Evolutionary conservation across 2,329 filamentous ascomycete species (phyloP).

Genomic region (Pseudogymnoascus sp.): DNA sequence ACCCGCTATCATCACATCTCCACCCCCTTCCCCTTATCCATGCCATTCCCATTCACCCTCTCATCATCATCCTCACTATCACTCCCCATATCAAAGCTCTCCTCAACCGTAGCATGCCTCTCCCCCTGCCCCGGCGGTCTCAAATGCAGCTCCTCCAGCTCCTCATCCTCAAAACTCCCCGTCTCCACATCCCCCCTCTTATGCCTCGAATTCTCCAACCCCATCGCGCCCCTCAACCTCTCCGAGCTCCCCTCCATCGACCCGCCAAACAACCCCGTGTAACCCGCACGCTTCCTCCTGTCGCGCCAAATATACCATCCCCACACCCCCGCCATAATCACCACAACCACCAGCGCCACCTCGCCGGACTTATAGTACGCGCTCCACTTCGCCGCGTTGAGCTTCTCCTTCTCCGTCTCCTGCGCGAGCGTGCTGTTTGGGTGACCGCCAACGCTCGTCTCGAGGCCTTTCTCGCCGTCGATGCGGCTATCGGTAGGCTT

Average conservation of each 20-base stretch:
- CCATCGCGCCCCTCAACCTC: conserved; percentile 24
- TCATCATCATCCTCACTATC: conserved; percentile 45
- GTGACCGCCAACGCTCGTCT: conserved; percentile 58
- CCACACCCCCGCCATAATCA: conserved; percentile 53
- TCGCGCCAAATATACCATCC: conserved; percentile 57
- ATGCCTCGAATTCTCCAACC: conserved; percentile 39
- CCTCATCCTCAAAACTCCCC: conserved; percentile 57
- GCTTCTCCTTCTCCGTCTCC: conserved; percentile 51
- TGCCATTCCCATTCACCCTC: conserved; percentile 18
- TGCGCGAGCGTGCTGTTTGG: conserved; percentile 58
- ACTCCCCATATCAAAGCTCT: conserved; percentile 48
- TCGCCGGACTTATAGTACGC: conserved; percentile 67
- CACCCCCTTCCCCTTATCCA: conserved; percentile 14
- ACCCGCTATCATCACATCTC: conserved; percentile 15
- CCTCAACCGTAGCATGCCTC: conserved; percentile 25
- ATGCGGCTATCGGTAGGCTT: conserved; percentile 57
- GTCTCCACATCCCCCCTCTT: conserved; percentile 49
- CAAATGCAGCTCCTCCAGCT: conserved; percentile 51
- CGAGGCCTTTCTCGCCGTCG: conserved; percentile 58
- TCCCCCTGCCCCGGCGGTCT: conserved; percentile 25
- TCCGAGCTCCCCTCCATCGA: conserved; percentile 23
- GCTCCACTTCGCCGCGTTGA: conserved; percentile 59
- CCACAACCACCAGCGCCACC: conserved; percentile 57
- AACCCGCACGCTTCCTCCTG: conserved; percentile 46
- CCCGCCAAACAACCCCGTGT: conserved; percentile 35